Conservation (phyloP, 495 filamentous ascomycete genomes). For the Daldinia loculata region DNA sequence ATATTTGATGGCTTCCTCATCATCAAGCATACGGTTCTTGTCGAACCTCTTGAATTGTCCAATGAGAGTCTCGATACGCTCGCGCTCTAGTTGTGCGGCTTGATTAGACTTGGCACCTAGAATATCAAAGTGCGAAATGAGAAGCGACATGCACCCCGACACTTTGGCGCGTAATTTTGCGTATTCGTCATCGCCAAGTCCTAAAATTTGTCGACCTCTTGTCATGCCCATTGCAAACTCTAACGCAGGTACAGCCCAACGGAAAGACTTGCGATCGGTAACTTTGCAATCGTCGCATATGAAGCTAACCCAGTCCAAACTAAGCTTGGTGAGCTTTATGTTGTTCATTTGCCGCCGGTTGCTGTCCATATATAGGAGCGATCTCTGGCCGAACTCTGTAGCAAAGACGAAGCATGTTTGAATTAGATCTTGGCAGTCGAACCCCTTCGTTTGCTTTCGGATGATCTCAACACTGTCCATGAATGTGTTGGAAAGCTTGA, state of each 20-base stretch:
- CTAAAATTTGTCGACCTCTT: constrained; percentile 86
- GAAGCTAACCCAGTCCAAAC: constrained; percentile 96
- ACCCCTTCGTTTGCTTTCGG: constrained; percentile 78
- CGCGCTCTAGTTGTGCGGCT: constrained; percentile 84
- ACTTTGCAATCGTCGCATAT: constrained; percentile 97
- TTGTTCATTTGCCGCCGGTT: constrained; percentile 97
- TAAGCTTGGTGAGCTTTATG: constrained; percentile 87
- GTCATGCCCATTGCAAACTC: constrained; percentile 99
- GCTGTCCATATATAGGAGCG: constrained; percentile 89
- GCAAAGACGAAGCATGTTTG: constrained; percentile 99
- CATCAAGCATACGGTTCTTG: constrained; percentile 77
- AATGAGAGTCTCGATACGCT: constrained; percentile 75
- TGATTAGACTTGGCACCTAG: constrained; percentile 94
- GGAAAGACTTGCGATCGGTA: constrained; percentile 94
- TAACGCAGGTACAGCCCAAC: constrained; percentile 92
- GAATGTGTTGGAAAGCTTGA: constrained; percentile 97
- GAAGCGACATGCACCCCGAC: constrained; percentile 94
- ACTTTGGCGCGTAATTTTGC: constrained; percentile 83
- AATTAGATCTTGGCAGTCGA: constrained; percentile 94
- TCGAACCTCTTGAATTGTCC: constrained; percentile 79
- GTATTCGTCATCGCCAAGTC: constrained; percentile 87
- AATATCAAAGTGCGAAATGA: constrained; percentile 98
- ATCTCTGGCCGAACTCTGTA: constrained; percentile 96
- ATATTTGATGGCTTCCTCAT: constrained; percentile 80
- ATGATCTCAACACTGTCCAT: constrained; percentile 98